Conservation (phyloP, 768 basidiomycete species). For the Podaxis sp. region DNA sequence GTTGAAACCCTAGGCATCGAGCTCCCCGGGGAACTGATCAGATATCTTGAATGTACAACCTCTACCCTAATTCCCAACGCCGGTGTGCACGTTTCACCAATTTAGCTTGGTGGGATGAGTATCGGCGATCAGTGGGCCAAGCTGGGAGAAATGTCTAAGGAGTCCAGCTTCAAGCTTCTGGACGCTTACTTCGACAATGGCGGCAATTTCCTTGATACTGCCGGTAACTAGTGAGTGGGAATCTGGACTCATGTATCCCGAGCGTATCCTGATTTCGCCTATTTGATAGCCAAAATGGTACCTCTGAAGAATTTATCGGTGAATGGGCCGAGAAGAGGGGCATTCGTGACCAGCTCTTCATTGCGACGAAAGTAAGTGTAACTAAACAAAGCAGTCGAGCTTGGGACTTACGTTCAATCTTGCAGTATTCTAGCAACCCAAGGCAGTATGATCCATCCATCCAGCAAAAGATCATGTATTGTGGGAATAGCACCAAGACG, state of each 20-base stretch:
- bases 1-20: not conserved
- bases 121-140: slow-evolving; percentile 35
- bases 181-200: slow-evolving; percentile 40
- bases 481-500: slow-evolving; percentile 43
- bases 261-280: not conserved
- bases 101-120: slow-evolving; percentile 38
- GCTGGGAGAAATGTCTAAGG: slow-evolving; percentile 37
- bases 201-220: slow-evolving; percentile 48
- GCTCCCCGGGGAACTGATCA: not conserved
- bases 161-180: slow-evolving; percentile 38
- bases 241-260: not conserved
- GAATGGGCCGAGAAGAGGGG: slow-evolving; percentile 46
- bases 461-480: slow-evolving; percentile 27
- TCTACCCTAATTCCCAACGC: slow-evolving; percentile 17
- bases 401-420: not conserved
- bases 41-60: not conserved
- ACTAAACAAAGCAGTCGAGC: not conserved
- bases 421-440: slow-evolving; percentile 27
- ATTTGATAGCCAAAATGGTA: slow-evolving; percentile 42
- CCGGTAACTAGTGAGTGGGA: slow-evolving; percentile 36
- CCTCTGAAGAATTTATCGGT: slow-evolving; percentile 48
- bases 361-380: slow-evolving; percentile 36
- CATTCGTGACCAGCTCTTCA: slow-evolving; percentile 47
- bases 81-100: slow-evolving; percentile 37
- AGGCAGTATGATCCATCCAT: slow-evolving; percentile 24